A percentile compares a stretch with the other conserved stretches of the same genome.
These are phyloP conservation scores for Colletotrichum cuscutae DNA, from an alignment of 2,329 filamentous ascomycete genomes.

Conservation along the genomic window DNA sequence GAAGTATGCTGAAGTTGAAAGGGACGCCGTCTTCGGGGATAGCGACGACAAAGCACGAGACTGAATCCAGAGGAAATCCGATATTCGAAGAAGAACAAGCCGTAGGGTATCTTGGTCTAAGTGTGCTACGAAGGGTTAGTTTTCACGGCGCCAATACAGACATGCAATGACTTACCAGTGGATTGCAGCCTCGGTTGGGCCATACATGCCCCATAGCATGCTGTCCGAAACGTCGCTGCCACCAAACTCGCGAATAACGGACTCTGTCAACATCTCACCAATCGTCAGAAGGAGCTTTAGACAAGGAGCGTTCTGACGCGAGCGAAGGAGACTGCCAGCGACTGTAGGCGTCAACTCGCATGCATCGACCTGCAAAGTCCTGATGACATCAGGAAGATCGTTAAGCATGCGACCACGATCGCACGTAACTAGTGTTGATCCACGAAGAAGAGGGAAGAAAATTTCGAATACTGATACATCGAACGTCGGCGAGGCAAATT, in stretches of 20 bases:
- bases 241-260: slow-evolving; percentile 84
- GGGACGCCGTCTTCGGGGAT: slow-evolving; percentile 48
- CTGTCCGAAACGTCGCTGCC: slow-evolving; percentile 61
- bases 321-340: slow-evolving; percentile 78
- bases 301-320: slow-evolving; percentile 72
- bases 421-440: slow-evolving; percentile 78
- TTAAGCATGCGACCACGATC: slow-evolving; percentile 76
- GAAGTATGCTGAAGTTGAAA: slow-evolving; percentile 62
- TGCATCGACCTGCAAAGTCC: slow-evolving; percentile 76
- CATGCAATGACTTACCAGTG: slow-evolving; percentile 68
- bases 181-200: slow-evolving; percentile 90
- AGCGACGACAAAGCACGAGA: slow-evolving; percentile 78
- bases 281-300: slow-evolving; percentile 84
- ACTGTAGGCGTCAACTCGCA: slow-evolving; percentile 92
- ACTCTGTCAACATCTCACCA: slow-evolving; percentile 88
- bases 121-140: neutral
- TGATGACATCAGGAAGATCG: slow-evolving; percentile 77
- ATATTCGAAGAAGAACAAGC: slow-evolving; percentile 63
- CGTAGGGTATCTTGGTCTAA: slow-evolving; percentile 9
- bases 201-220: slow-evolving; percentile 93
- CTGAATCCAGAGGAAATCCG: slow-evolving; percentile 81
- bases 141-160: neutral
- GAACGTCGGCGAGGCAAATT: slow-evolving; percentile 93
- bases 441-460: slow-evolving; percentile 85
- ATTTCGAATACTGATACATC: slow-evolving; percentile 96